These are phyloP conservation scores for Aspergillus pseudoviridinutans DNA, from an alignment of 2,329 filamentous ascomycete species.

Conservation along the genomic window DNA sequence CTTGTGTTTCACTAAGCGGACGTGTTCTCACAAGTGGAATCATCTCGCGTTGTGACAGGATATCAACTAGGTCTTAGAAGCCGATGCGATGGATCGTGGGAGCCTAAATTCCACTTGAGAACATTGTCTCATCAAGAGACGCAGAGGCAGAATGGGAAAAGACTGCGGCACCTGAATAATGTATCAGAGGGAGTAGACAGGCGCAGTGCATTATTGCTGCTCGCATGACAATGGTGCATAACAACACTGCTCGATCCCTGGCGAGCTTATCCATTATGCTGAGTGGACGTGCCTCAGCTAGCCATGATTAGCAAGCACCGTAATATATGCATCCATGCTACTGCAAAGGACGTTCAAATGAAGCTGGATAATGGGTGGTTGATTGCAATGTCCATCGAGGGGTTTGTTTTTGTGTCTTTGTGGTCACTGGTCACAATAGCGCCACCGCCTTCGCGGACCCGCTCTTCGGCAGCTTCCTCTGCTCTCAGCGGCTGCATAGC, in stretches of 20 bases:
- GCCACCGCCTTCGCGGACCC: slow-evolving; percentile 18
- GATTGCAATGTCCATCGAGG: background rate
- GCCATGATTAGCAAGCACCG: background rate
- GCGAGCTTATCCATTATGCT: background rate
- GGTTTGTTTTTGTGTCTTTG: background rate
- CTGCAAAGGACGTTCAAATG: background rate
- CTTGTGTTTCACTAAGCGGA: background rate
- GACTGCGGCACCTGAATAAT: background rate
- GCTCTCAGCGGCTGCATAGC: background rate
- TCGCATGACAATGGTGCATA: background rate
- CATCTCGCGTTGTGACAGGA: background rate
- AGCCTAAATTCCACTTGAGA: background rate
- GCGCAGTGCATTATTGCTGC: background rate
- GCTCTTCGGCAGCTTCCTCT: slow-evolving; percentile 4
- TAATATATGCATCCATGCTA: background rate
- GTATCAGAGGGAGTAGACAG: background rate
- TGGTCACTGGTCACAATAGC: background rate
- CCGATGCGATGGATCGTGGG: background rate
- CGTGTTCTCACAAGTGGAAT: background rate
- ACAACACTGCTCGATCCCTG: background rate
- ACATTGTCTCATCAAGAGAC: too few species aligned
- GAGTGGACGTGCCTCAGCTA: background rate
- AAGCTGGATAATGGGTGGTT: background rate
- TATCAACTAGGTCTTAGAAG: background rate
- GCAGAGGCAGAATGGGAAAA: background rate